These are phyloP conservation scores for Nelumbo lutea DNA, from an alignment of 164 flowering plant genomes.

Conservation along the genomic window DNA sequence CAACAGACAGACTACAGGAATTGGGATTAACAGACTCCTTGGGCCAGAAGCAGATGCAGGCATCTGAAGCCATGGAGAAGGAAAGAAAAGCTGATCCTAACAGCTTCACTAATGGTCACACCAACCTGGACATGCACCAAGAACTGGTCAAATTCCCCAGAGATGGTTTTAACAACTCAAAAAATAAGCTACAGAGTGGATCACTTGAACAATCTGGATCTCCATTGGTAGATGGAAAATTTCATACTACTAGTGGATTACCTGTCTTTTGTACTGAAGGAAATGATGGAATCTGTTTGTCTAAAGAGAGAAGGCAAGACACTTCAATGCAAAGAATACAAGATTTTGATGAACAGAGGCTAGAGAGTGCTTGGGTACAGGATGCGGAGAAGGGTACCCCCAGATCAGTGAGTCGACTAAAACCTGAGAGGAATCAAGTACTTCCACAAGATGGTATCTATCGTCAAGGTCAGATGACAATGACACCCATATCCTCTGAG, in stretches of 20 bases:
- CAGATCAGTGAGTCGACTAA: constrained; percentile 46
- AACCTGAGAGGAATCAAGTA: constrained; percentile 88
- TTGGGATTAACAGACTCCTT: constrained; percentile 19
- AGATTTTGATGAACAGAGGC: constrained; percentile 72
- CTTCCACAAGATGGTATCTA: constrained; percentile 68
- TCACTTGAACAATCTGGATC: constrained; percentile 20
- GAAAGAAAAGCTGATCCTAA: constrained; percentile 18
- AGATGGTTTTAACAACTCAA: constrained; percentile 29
- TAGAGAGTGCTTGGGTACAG: constrained; percentile 94
- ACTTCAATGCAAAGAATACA: constrained; percentile 68
- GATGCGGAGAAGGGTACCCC: constrained; percentile 76
- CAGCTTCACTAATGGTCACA: constrained; percentile 11
- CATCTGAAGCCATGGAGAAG: constrained; percentile 10
- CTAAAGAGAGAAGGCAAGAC: constrained; percentile 34
- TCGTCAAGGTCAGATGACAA: constrained; percentile 28
- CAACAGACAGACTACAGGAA: constrained; percentile 14
- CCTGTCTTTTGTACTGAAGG: constrained; percentile 24
- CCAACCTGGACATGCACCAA: constrained; percentile 16
- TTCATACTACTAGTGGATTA: constrained; percentile 17
- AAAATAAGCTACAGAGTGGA: constrained; percentile 24
- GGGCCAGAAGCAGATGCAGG: constrained; percentile 21
- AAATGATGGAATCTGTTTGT: constrained; percentile 17
- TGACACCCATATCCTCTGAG: constrained; percentile 35
- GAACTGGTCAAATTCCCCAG: constrained; percentile 19
- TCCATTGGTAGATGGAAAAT: constrained; percentile 15